These are phyloP conservation scores for Eucommia ulmoides DNA, from an alignment of 257 asterid species.

Conservation along the genomic window DNA sequence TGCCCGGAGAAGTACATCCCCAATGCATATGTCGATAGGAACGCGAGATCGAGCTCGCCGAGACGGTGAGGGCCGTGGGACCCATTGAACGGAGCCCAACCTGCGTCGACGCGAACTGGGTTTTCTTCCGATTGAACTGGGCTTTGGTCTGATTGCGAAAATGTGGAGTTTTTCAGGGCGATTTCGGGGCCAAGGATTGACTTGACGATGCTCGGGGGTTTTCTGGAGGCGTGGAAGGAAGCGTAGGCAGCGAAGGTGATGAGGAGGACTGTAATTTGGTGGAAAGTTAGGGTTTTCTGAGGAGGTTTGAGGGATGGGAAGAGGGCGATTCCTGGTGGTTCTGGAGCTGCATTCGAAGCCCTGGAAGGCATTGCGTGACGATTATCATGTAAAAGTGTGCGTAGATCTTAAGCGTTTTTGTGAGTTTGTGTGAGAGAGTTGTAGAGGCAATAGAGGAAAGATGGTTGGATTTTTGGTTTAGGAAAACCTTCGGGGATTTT, in stretches of 20 bases:
- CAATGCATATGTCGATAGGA: constrained; percentile 56
- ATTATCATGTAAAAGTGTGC: no score
- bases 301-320: constrained; percentile 48
- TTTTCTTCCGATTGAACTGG: constrained; percentile 7
- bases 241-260: constrained; percentile 81
- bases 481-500: no score
- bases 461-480: no score
- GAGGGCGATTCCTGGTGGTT: constrained; percentile 58
- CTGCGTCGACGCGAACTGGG: constrained; percentile 20
- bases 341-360: no score
- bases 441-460: no score
- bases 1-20: constrained; percentile 93
- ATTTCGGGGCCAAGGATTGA: constrained; percentile 63
- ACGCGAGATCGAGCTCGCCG: constrained; percentile 90
- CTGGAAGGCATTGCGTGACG: no score
- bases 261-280: constrained; percentile 44
- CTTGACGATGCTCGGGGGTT: constrained; percentile 97
- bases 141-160: constrained; percentile 14
- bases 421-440: no score
- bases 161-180: constrained; percentile 13
- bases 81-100: constrained; percentile 88
- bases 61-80: constrained; percentile 77
- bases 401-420: no score
- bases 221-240: constrained; percentile 86
- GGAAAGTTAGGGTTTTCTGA: constrained; percentile 38